Evolutionary conservation across 495 filamentous ascomycete species (phyloP).

Genomic region (Daldinia caldariorum): DNA sequence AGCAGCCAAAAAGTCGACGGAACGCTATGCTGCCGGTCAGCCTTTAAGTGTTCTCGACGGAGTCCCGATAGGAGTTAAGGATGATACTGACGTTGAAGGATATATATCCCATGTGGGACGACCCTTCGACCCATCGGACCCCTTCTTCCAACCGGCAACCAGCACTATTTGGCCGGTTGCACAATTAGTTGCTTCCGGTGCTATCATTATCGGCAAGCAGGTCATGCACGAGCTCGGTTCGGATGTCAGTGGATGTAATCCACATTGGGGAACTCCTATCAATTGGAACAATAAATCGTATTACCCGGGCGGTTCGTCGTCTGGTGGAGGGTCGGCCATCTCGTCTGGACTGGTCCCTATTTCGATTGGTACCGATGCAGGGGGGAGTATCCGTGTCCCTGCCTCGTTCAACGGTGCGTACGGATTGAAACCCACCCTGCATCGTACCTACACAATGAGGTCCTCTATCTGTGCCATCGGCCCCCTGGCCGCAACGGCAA

Average conservation of each 20-base stretch:
- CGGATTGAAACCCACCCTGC: slow-evolving; percentile 86
- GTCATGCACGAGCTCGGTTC: slow-evolving; percentile 92
- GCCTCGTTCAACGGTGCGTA: slow-evolving; percentile 85
- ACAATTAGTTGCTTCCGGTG: slow-evolving; percentile 80
- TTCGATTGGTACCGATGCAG: slow-evolving; percentile 84
- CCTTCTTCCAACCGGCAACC: slow-evolving; percentile 48
- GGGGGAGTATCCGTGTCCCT: slow-evolving; percentile 86
- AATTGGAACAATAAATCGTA: slow-evolving; percentile 85
- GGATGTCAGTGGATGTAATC: slow-evolving; percentile 56
- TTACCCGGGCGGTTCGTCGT: slow-evolving; percentile 90
- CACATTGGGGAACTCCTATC: slow-evolving; percentile 71
- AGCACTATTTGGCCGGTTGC: slow-evolving; percentile 74
- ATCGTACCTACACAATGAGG: slow-evolving; percentile 68
- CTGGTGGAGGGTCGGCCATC: slow-evolving; percentile 83
- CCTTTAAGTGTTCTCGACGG: slow-evolving; percentile 79
- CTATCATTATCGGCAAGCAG: slow-evolving; percentile 82
- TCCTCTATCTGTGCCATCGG: slow-evolving; percentile 74
- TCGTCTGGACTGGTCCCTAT: slow-evolving; percentile 81
- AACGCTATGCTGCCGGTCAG: slow-evolving; percentile 71
- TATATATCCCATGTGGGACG: slow-evolving; percentile 72
- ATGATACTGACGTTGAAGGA: slow-evolving; percentile 80
- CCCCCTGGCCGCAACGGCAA: slow-evolving; percentile 78
- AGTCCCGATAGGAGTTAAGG: slow-evolving; percentile 86
- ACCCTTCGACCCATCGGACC: slow-evolving; percentile 49
- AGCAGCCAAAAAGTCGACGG: slow-evolving; percentile 75